Percentiles rank a stretch among this genome's conserved stretches.
Conservation (phyloP, 225 moss, liverwort and hornwort species). For the Straminergon stramineum region DNA sequence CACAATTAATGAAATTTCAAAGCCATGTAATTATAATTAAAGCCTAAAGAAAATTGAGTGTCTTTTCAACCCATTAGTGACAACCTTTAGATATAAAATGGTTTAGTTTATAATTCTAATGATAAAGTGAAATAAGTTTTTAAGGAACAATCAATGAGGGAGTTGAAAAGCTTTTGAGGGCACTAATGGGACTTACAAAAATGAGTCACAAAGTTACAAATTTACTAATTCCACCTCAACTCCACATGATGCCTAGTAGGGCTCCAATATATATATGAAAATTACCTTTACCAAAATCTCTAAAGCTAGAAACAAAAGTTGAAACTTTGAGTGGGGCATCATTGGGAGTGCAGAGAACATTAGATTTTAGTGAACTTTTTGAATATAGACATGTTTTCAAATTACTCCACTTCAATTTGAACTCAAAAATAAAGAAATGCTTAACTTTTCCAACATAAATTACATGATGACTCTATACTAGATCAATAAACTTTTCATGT, state of each 20-base stretch:
- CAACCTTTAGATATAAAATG: not conserved
- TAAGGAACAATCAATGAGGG: not conserved
- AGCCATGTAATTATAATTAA: not conserved
- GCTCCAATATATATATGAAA: not conserved
- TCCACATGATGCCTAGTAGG: not conserved
- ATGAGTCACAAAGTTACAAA: not conserved
- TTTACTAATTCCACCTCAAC: not conserved
- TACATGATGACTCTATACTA: no score
- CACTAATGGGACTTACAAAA: not conserved
- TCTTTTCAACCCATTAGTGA: not conserved
- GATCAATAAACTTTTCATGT: no score
- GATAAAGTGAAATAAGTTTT: not conserved
- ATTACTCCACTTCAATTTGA: not conserved
- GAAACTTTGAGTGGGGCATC: not conserved
- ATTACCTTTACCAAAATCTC: not conserved
- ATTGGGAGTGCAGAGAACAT: accelerated
- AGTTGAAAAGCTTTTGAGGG: not conserved
- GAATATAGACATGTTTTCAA: not conserved
- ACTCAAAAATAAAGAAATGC: not conserved
- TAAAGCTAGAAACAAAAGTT: not conserved
- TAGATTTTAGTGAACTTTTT: not conserved
- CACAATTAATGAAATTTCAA: not conserved
- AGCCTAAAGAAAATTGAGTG: not conserved
- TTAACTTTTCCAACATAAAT: no score
- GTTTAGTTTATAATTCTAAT: not conserved